These are phyloP conservation scores for Diutina siamensis DNA, from an alignment of 1,139 yeast species.

Conservation along the genomic window DNA sequence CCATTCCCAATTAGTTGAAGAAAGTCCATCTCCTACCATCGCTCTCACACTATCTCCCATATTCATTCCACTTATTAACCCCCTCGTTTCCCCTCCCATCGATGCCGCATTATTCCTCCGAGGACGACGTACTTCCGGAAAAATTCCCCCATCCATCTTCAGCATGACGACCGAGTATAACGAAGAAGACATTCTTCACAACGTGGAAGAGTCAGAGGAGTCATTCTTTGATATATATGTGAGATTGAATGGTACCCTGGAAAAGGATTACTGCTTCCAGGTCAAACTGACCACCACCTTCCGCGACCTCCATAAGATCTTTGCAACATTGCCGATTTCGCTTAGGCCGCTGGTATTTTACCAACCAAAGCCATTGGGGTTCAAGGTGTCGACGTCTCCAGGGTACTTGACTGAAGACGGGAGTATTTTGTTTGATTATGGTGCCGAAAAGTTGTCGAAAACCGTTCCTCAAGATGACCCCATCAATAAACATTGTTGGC, in stretches of 20 bases:
- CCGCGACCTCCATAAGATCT: slow-evolving; percentile 47
- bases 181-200: slow-evolving; percentile 1
- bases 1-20: too few species aligned
- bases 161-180: neutral
- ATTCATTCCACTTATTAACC: too few species aligned
- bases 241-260: slow-evolving; percentile 75
- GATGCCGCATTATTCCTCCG: neutral
- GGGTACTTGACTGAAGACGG: slow-evolving; percentile 84
- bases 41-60: too few species aligned
- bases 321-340: slow-evolving; percentile 56
- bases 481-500: slow-evolving; percentile 59
- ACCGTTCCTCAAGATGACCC: slow-evolving; percentile 33
- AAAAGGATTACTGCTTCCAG: slow-evolving; percentile 84
- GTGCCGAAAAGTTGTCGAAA: slow-evolving; percentile 24
- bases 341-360: slow-evolving; percentile 75
- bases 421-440: slow-evolving; percentile 49
- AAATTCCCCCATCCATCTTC: neutral
- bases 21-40: too few species aligned
- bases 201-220: slow-evolving; percentile 3
- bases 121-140: neutral
- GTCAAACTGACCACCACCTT: slow-evolving; percentile 49
- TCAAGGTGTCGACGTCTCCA: slow-evolving; percentile 60
- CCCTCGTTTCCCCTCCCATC: neutral
- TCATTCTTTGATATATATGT: slow-evolving; percentile 49
- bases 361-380: slow-evolving; percentile 50